phyloP scores from a whole-genome alignment of 345 rosid genomes.

The Eucalyptus paniculata region DNA sequence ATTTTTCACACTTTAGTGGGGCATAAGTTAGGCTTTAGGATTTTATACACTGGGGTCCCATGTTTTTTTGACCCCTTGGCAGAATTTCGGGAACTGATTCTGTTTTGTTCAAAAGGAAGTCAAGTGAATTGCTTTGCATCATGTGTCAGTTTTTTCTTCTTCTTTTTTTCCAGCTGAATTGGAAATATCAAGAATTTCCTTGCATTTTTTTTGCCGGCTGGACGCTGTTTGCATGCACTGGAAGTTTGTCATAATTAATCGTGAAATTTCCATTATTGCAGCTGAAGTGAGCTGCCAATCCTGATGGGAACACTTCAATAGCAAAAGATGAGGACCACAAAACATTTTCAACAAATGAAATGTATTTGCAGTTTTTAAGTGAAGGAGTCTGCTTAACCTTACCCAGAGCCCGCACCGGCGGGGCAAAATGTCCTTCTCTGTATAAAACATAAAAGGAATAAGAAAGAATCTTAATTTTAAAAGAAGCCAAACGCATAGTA shows the following conservation, averaged over 20 bases:
- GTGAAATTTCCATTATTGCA: background rate
- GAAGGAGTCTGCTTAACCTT: background rate
- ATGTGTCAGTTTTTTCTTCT: background rate
- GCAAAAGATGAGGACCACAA: background rate
- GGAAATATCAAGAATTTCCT: background rate
- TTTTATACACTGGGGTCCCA: background rate
- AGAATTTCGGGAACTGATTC: background rate
- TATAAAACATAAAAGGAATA: background rate
- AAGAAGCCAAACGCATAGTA: background rate
- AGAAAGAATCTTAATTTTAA: background rate
- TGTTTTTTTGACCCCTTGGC: background rate
- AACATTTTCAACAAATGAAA: background rate
- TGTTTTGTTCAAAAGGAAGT: background rate
- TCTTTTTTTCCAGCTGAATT: background rate
- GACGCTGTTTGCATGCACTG: background rate
- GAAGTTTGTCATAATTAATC: background rate
- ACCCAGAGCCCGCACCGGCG: background rate
- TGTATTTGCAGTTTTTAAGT: background rate
- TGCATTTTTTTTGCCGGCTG: background rate
- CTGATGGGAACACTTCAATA: background rate
- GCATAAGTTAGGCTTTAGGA: background rate
- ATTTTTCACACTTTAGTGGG: background rate
- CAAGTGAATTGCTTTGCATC: background rate
- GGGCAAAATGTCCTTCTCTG: background rate
- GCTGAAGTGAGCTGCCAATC: background rate